phyloP scores from a whole-genome alignment of 1,139 yeast genomes.

The Protomyces inouyei region DNA sequence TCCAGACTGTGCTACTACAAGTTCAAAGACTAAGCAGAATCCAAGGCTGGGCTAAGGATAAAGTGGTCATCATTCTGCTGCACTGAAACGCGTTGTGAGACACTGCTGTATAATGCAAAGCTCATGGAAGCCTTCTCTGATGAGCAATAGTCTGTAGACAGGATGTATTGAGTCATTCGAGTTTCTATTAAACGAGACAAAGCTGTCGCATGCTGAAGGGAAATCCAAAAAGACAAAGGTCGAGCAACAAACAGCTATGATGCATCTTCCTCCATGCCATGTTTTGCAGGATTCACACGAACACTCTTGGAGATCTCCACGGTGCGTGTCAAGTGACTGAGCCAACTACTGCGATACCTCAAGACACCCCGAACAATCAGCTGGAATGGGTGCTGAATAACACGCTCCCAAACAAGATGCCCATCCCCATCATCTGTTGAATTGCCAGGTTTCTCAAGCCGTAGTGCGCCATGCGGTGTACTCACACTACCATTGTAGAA shows the following conservation, averaged over 20 bases:
- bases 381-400: conserved; percentile 79
- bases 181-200: too few relatives aligned
- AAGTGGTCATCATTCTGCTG: conserved; percentile 71
- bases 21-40: too few relatives aligned
- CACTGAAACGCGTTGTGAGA: conserved; percentile 52
- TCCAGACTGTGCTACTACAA: too few relatives aligned
- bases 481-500: conserved; percentile 44
- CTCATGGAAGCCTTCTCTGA: too few relatives aligned
- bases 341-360: conserved; percentile 45
- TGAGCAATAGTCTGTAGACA: too few relatives aligned
- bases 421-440: conserved; percentile 45
- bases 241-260: neutral
- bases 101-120: too few relatives aligned
- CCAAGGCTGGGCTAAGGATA: conserved; percentile 50
- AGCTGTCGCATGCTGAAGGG: too few relatives aligned
- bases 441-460: conserved; percentile 71
- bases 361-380: conserved; percentile 77
- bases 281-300: conserved; percentile 13
- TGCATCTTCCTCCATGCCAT: neutral
- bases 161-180: too few relatives aligned
- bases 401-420: conserved; percentile 63
- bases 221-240: neutral
- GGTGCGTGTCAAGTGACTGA: conserved; percentile 10
- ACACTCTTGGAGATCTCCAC: conserved; percentile 14
- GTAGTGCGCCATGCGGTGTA: conserved; percentile 61